Evolutionary conservation across 257 asterid species (phyloP).

Genomic region (Solanum infundibuliforme): DNA sequence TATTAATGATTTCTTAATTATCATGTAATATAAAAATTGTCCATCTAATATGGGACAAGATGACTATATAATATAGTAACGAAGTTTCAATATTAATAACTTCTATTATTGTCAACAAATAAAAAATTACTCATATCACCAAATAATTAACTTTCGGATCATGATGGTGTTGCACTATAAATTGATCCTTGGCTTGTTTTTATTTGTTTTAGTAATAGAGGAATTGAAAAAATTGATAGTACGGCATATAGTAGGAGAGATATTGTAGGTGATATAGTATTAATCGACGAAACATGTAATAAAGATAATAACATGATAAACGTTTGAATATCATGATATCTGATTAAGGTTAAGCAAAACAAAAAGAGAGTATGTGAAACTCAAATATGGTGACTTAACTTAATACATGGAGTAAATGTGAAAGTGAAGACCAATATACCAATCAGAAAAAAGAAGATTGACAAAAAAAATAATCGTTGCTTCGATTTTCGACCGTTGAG

Average conservation of each 20-base stretch:
- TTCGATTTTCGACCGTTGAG: not conserved
- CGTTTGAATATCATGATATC: not conserved
- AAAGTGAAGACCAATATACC: not conserved
- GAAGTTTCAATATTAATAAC: not conserved
- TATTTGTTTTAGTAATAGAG: not conserved
- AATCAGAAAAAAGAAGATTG: not conserved
- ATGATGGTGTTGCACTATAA: not conserved
- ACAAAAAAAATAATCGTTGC: not conserved
- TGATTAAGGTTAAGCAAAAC: not conserved
- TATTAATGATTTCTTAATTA: not conserved
- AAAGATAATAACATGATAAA: accelerated
- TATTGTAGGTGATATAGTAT: no score
- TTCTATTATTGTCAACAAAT: not conserved
- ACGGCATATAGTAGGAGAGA: not conserved
- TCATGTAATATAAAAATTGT: no score
- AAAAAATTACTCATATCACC: not conserved
- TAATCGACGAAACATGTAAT: no score
- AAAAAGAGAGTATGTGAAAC: not conserved
- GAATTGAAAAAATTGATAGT: not conserved
- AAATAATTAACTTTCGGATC: not conserved
- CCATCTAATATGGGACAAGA: no score
- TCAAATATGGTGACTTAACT: not conserved
- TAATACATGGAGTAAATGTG: not conserved
- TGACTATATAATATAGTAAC: no score
- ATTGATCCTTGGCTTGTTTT: not conserved